Evolutionary conservation across 345 rosid genomes (phyloP).

Genomic region (Populus ilicifolia): DNA sequence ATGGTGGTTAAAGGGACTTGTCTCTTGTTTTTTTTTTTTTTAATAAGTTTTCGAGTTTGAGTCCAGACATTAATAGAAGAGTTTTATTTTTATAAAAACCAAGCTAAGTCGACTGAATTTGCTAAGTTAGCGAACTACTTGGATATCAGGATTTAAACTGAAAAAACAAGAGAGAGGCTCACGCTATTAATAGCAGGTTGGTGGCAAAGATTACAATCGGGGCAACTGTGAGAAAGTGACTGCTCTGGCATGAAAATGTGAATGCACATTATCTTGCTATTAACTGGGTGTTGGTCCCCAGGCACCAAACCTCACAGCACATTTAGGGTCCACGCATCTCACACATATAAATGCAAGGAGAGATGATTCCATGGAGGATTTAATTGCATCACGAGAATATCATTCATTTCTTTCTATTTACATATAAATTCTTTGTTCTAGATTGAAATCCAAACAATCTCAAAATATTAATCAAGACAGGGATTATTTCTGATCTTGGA

Average conservation of each 20-base stretch:
- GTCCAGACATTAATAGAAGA: no score
- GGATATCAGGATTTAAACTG: no score
- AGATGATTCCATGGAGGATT: not conserved
- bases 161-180: not conserved
- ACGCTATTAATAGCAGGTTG: not conserved
- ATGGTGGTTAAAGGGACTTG: no score
- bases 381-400: not conserved
- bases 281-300: not conserved
- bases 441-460: not conserved
- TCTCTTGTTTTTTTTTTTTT: no score
- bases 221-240: slow-evolving; percentile 30
- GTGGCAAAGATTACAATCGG: not conserved
- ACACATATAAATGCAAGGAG: slow-evolving; percentile 18
- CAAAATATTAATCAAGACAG: not conserved
- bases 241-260: slow-evolving; percentile 13
- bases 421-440: not conserved
- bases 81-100: no score
- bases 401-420: not conserved
- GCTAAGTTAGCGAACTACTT: no score
- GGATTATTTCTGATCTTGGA: not conserved
- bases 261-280: slow-evolving; percentile 18
- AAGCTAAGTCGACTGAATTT: no score
- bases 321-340: slow-evolving; percentile 28
- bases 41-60: no score
- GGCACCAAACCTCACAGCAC: slow-evolving; percentile 7